Base-by-base conservation (phyloP, 2,329 filamentous ascomycete species). In the Mycosphaerella sp. region DNA sequence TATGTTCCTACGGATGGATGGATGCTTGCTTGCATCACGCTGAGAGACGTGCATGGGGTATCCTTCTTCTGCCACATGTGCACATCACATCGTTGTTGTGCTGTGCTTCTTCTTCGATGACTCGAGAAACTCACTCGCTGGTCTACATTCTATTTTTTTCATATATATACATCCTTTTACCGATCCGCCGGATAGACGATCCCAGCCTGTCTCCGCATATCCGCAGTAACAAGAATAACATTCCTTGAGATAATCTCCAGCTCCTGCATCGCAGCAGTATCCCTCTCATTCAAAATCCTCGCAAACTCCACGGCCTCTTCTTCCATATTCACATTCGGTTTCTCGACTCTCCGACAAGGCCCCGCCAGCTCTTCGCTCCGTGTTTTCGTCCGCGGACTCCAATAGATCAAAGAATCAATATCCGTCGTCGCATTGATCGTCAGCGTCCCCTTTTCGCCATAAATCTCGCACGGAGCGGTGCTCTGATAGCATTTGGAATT, bases 221-320 rank as follows among this genome's bases (percentile, higher is more conserved):
- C 70, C 52, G 71, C 66, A 49, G 72, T 70, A 9, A 76, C 67
- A 49, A 59, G 64, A 41, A 75, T 51, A 0, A 75, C 71, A 45
- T 66, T 69, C 59, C 62, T 63, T 45, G 70, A 73, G 46, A 74
- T 64, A 53, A 59, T 53, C 62, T 74, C 71, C 60, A 73, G 63
- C 61, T 64, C 66, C 42, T 53, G 62, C 39, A 68, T 60, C 12
- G 67, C 71, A 49, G 63, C 60, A 27, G 44, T 56, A 59, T 77
- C 74, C 53, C 59, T 60, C 49, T 68, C 60, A 10, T 66, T 58
- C 32, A 77, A 66, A 27, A 74, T 71, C 47, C 71, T 62, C 45
- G 71, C 74, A 62, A 72, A 73, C 58, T 74, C 73, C 27, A 59
- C 62, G 30, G 73, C 73, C 63, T 77, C 74, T 55, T 74, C 73